Percentiles rank a stretch among this genome's conserved stretches.
Evolutionary conservation across 1,139 yeast genomes (phyloP).

Genomic region (Ogataea hybrid): DNA sequence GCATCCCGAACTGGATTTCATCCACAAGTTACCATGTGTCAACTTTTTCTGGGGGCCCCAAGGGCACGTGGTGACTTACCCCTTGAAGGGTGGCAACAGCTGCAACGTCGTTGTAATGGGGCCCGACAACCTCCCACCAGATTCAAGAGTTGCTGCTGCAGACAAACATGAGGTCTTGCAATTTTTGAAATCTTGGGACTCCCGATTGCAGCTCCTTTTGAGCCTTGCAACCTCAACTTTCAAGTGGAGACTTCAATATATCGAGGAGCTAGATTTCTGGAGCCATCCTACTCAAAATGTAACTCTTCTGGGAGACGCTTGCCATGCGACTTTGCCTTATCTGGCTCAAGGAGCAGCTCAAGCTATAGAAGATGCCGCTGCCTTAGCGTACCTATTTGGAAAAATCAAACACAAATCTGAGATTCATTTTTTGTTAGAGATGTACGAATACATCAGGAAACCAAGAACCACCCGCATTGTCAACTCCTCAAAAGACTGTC

Average conservation of each 20-base stretch:
- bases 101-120: conserved; percentile 27
- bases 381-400: conserved; percentile 24
- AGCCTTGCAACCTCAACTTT: conserved; percentile 25
- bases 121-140: conserved; percentile 32
- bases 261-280: conserved; percentile 33
- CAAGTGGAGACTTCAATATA: conserved; percentile 36
- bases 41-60: conserved; percentile 38
- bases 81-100: conserved; percentile 29
- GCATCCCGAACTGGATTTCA: conserved; percentile 30
- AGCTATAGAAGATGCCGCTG: conserved; percentile 37
- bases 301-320: conserved; percentile 39
- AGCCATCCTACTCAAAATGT: conserved; percentile 25
- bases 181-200: conserved; percentile 35
- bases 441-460: conserved; percentile 31
- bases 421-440: conserved; percentile 19
- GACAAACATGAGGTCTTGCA: conserved; percentile 30
- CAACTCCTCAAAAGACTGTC: conserved; percentile 20
- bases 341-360: conserved; percentile 43
- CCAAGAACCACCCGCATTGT: conserved; percentile 33
- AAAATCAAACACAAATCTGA: conserved; percentile 19
- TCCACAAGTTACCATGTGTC: conserved; percentile 32
- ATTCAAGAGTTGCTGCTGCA: conserved; percentile 27
- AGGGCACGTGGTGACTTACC: conserved; percentile 35
- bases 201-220: conserved; percentile 29
- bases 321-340: conserved; percentile 42